Evolutionary conservation across 805 yeast genomes (phyloP).

Genomic region (Lipomyces yamadae): DNA sequence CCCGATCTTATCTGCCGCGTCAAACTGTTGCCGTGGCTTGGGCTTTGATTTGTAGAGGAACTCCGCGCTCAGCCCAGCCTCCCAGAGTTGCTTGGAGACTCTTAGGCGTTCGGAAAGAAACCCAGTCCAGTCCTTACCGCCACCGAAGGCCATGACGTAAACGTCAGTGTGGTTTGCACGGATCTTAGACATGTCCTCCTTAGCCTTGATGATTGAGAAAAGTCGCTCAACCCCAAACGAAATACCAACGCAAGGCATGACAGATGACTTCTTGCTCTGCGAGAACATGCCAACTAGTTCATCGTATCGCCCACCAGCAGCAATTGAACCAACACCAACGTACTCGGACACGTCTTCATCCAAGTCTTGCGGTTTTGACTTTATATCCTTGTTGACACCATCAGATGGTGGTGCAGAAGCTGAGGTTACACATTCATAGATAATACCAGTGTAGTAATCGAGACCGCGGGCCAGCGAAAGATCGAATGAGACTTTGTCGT

Average conservation of each 20-base stretch:
- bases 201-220: slow-evolving; percentile 83
- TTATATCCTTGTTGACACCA: slow-evolving; percentile 34
- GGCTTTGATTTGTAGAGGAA: slow-evolving; percentile 91
- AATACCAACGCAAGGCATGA: slow-evolving; percentile 96
- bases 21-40: slow-evolving; percentile 94
- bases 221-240: slow-evolving; percentile 97
- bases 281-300: slow-evolving; percentile 96
- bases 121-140: slow-evolving; percentile 96
- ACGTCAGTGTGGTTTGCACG: slow-evolving; percentile 91
- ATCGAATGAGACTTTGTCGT: slow-evolving; percentile 73
- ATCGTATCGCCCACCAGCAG: slow-evolving; percentile 99
- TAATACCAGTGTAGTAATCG: slow-evolving; percentile 96
- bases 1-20: slow-evolving; percentile 94
- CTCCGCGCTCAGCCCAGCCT: slow-evolving; percentile 86
- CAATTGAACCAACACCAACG: slow-evolving; percentile 97
- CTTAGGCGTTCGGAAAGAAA: slow-evolving; percentile 90
- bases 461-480: slow-evolving; percentile 95
- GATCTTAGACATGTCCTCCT: slow-evolving; percentile 66
- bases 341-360: slow-evolving; percentile 86
- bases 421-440: slow-evolving; percentile 93
- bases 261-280: slow-evolving; percentile 69
- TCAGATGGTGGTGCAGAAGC: slow-evolving; percentile 82
- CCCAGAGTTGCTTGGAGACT: slow-evolving; percentile 83
- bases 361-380: slow-evolving; percentile 49
- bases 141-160: slow-evolving; percentile 97